A percentile compares a stretch with the other conserved stretches of the same genome.
phyloP scores from a whole-genome alignment of 1,284 basidiomycete species.

The Ganoderma lucidum region DNA sequence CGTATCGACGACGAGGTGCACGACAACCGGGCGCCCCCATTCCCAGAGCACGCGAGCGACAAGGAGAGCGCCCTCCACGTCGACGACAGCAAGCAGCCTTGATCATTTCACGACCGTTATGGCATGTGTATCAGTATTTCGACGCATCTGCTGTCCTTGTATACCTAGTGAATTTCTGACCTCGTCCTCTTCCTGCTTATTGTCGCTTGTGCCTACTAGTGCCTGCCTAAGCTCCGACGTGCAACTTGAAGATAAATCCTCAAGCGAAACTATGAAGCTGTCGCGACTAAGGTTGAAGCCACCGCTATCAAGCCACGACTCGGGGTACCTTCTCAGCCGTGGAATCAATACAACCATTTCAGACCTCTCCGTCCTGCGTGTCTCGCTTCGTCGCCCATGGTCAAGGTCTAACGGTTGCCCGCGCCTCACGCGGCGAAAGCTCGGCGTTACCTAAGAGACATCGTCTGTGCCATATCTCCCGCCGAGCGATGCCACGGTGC shows the following conservation, averaged over 20 bases:
- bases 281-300: too few relatives aligned
- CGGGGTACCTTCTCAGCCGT: neutral
- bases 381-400: neutral
- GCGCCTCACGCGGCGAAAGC: neutral
- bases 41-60: slow-evolving; percentile 30
- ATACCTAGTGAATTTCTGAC: neutral
- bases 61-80: slow-evolving; percentile 35
- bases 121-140: neutral
- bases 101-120: neutral
- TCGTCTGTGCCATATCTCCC: neutral
- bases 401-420: neutral
- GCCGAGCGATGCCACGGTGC: neutral
- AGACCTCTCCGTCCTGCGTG: neutral
- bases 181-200: too few relatives aligned
- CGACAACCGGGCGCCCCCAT: slow-evolving; percentile 25
- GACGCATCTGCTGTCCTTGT: neutral
- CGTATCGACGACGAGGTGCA: slow-evolving; percentile 53
- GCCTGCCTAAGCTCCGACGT: neutral
- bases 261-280: neutral
- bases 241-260: neutral
- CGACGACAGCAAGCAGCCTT: slow-evolving; percentile 24
- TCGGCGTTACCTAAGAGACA: neutral
- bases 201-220: neutral
- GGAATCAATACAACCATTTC: too few relatives aligned
- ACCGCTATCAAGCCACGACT: neutral